These are phyloP conservation scores for Massariosphaeria phaeospora DNA, from an alignment of 495 filamentous ascomycete species.

Conservation along the genomic window DNA sequence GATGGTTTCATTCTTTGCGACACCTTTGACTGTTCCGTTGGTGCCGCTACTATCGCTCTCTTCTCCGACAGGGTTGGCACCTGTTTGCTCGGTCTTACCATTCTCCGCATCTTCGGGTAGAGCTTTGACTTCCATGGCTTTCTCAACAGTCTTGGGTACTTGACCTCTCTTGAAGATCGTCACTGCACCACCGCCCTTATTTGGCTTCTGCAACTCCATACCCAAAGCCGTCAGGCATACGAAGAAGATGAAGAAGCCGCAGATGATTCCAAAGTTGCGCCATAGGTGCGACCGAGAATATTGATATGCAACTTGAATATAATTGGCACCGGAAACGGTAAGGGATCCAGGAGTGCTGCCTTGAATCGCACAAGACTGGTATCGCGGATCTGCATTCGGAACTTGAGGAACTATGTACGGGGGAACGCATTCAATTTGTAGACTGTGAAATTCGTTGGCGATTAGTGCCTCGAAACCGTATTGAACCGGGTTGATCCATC, in stretches of 20 bases:
- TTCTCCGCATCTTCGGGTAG: constrained; percentile 49
- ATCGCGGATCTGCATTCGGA: constrained; percentile 50
- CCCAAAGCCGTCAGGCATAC: constrained; percentile 54
- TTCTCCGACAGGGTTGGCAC: constrained; percentile 32
- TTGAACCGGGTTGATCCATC: constrained; percentile 68
- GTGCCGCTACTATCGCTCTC: constrained; percentile 31
- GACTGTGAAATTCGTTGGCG: constrained; percentile 55
- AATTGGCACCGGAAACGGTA: constrained; percentile 50
- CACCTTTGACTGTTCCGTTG: constrained; percentile 37
- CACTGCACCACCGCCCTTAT: constrained; percentile 64
- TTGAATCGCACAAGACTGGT: constrained; percentile 55
- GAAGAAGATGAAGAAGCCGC: constrained; percentile 62
- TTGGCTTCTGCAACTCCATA: constrained; percentile 65
- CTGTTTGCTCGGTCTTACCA: constrained; percentile 36
- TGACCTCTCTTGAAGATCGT: constrained; percentile 64
- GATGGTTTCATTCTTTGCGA: constrained; percentile 59
- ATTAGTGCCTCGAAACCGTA: constrained; percentile 59
- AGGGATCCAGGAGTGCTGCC: constrained; percentile 50
- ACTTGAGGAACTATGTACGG: constrained; percentile 51
- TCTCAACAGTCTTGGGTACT: constrained; percentile 50
- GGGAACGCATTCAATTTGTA: constrained; percentile 48
- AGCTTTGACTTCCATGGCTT: constrained; percentile 44
- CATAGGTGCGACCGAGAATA: constrained; percentile 59
- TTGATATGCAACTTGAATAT: constrained; percentile 50
- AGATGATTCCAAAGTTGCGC: constrained; percentile 67